Evolutionary conservation across 1,284 basidiomycete genomes (phyloP), one percentile per base, ranked within the genome.

Genomic region (Boletellus deceptivus): DNA sequence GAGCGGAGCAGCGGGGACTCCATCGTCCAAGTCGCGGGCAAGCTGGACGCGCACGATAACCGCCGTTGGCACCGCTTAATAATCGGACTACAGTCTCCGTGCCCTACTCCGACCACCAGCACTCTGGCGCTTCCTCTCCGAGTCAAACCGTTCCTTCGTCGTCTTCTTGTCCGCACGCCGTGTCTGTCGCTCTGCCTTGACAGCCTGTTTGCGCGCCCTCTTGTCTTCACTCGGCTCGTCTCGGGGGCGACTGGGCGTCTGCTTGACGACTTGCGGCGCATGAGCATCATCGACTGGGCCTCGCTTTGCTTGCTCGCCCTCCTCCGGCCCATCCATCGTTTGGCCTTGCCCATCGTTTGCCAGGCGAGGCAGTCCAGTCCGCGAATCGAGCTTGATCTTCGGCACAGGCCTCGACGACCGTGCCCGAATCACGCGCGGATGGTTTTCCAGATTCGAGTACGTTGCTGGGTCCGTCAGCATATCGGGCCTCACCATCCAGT

Each of bases 361-460:
- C 13, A 85, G 73, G 17, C 72, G 68, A 4, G 92, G 92, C 14
- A 93, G 70, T 1, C 91, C 91, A 0, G 89, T 92, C 59, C 80
- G 83, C 0, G 81, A 75, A 63, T 93, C 83, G 20, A 94, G 73
- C 35, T 69, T 64, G 56, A 94, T 92, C 65, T 82, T 86, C 0
- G 83, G 74, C 0, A 79, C 75, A 18, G 73, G 74, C 61, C 71
- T 81, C 46, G 65, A 67, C 56, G 77, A 77, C 34, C 83, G 77
- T 25, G 84, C 81, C 20, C 83, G 81, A 56, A 97, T 93, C 27
- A 94, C 73, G 13, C 86, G 82, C 0, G 94, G 94, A 65, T 97
- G 94, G 64, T 98, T 98, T 67, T 96, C 95, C 4, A 96, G 76
- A 64, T 95, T 98, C 16, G 91, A 90, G 67, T 94, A 94, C 1